Evolutionary conservation across 2,329 filamentous ascomycete species (phyloP).

Genomic region (Colletotrichum viniferum): DNA sequence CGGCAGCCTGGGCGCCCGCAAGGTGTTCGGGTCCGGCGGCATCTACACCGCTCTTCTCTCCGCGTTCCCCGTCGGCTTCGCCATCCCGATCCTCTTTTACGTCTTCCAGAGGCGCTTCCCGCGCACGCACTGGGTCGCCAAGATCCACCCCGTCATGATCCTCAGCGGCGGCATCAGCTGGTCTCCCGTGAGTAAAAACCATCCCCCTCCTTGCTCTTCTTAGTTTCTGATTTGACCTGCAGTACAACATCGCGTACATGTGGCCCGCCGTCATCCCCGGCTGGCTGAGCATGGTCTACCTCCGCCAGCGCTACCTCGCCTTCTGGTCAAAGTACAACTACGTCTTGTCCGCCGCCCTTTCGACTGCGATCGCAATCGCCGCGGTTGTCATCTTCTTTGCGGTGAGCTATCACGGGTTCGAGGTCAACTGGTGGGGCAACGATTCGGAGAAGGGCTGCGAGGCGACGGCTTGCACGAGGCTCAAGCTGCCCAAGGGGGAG

Average conservation of each 20-base stretch:
- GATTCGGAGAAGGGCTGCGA: constrained; percentile 11
- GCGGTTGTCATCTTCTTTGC: constrained; percentile 36
- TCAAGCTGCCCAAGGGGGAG: not conserved
- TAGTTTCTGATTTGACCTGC: not conserved
- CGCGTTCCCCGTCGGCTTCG: constrained; percentile 39
- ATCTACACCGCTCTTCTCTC: constrained; percentile 38
- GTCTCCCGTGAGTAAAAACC: constrained; percentile 27
- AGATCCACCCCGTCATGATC: constrained; percentile 44
- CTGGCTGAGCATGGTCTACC: constrained; percentile 44
- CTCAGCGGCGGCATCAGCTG: constrained; percentile 37
- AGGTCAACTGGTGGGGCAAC: constrained; percentile 34
- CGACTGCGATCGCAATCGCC: constrained; percentile 33
- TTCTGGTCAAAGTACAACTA: constrained; percentile 45
- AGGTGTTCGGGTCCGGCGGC: constrained; percentile 39
- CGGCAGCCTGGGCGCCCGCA: constrained; percentile 42
- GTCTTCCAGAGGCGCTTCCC: constrained; percentile 36
- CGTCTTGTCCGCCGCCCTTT: constrained; percentile 33
- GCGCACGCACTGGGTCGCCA: constrained; percentile 34
- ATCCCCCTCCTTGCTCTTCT: rapidly evolving
- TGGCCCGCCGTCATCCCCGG: constrained; percentile 48
- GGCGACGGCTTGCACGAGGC: not conserved
- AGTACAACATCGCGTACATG: constrained; percentile 46
- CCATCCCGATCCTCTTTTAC: constrained; percentile 37
- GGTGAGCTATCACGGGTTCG: constrained; percentile 26
- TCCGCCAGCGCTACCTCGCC: constrained; percentile 38